Evolutionary conservation across 805 yeast species (phyloP), one percentile per base, ranked within the genome.

Genomic region (Candida andamanensis): DNA sequence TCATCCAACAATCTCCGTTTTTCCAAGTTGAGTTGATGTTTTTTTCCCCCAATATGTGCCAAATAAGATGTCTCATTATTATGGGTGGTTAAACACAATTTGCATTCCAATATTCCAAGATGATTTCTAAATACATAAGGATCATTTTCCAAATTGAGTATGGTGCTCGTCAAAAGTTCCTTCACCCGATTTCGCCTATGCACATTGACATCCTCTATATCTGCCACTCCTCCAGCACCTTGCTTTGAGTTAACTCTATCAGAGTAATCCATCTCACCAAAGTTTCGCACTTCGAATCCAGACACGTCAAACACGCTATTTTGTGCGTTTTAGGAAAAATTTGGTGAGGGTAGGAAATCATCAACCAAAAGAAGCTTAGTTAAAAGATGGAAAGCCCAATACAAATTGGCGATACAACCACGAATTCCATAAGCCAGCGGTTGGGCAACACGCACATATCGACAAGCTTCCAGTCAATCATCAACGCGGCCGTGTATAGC

Each of bases 161-260:
- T 70, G 40, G 58, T 72, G 40, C 56, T 56, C 30, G 67, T 56
- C 23, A 82, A 64, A 27, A 87, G 68, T 42, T 81, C 76, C 25
- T 78, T 71, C 6, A 86, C 72, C 23, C 95, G 69, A 36, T 77
- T 77, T 35, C 79, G 65, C 28, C 89, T 67, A 27, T 80, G 80
- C 4, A 77, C 73, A 46, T 84, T 83, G 5, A 79, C 66, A 42
- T 82, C 87, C 14, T 77, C 73, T 26, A 66, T 61, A 4, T 84
- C 83, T 1, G 95, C 96, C 13, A 87, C 67, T 5, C 95, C 96
- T 44, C 96, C 97, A 17, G 81, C 76, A 7, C 96, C 96, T 52
- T 85, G 78, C 58, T 87, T 87, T 5, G 95, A 81, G 27, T 95
- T 95, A 2, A 84, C 94, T 47, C 95, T 61, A 45, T 83, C 84